These are phyloP conservation scores for Aschersonia sp. DNA, from an alignment of 2,329 filamentous ascomycete species.

Conservation along the genomic window DNA sequence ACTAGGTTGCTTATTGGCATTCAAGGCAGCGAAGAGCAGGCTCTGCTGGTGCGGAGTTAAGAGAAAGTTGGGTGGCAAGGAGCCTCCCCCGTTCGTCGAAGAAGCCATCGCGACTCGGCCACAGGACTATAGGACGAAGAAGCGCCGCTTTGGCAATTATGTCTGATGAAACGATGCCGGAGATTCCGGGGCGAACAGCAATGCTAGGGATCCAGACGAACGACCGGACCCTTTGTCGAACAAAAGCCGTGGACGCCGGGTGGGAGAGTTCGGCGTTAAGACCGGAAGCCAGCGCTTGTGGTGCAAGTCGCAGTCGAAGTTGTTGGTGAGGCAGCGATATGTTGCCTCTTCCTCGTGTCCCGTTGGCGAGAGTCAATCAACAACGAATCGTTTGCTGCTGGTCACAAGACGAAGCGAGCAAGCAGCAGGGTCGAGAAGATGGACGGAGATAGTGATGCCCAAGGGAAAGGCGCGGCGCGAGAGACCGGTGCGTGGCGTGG, in stretches of 20 bases:
- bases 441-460: not conserved
- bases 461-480: conserved; percentile 1
- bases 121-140: not conserved
- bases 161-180: no score
- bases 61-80: conserved; percentile 42
- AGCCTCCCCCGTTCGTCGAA: conserved; percentile 25
- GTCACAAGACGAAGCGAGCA: not conserved
- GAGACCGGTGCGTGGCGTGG: conserved; percentile 1
- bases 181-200: not conserved
- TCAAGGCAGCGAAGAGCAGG: conserved; percentile 61
- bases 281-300: not conserved
- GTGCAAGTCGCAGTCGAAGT: not conserved
- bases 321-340: not conserved
- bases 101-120: conserved; percentile 30
- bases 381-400: not conserved
- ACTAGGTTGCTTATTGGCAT: conserved; percentile 43
- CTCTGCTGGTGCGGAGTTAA: conserved; percentile 66
- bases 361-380: not conserved
- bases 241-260: no score
- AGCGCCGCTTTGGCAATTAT: no score
- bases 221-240: no score
- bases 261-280: not conserved
- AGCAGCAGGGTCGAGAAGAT: not conserved
- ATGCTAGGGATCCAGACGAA: not conserved
- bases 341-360: no score